Percentiles rank a stretch among this genome's conserved stretches.
Evolutionary conservation across 225 moss, liverwort and hornwort genomes (phyloP).

Genomic region (Lunularia cruciata): DNA sequence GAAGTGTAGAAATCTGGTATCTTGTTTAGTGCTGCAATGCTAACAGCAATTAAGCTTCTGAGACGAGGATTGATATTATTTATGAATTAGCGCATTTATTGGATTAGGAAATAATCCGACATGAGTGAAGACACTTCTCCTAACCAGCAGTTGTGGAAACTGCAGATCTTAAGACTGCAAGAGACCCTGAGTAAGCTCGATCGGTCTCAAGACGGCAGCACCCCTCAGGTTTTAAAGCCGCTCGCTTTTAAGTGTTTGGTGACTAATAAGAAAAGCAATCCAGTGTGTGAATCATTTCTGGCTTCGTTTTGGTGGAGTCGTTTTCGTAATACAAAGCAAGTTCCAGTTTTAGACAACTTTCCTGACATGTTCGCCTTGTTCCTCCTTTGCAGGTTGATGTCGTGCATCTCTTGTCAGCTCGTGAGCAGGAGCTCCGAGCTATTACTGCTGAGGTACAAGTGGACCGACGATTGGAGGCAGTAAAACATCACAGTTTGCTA

Average conservation of each 20-base stretch:
- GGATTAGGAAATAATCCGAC: too few species aligned
- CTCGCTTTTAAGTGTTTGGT: neutral
- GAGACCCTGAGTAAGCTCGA: slow-evolving; percentile 47
- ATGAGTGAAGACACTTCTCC: too few species aligned
- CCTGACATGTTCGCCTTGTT: slow-evolving; percentile 2
- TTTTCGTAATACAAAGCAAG: too few species aligned
- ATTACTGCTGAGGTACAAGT: slow-evolving; percentile 73
- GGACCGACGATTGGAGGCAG: too few species aligned
- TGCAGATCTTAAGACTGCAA: slow-evolving; percentile 47
- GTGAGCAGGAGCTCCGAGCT: slow-evolving; percentile 96
- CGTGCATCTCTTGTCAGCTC: slow-evolving; percentile 79
- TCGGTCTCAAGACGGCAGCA: slow-evolving; percentile 34
- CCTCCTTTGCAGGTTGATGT: slow-evolving; percentile 88
- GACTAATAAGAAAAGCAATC: neutral
- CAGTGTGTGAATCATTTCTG: neutral
- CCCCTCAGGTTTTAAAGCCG: slow-evolving; percentile 37
- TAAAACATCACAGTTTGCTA: too few species aligned
- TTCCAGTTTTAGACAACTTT: too few species aligned
- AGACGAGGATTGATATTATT: too few species aligned
- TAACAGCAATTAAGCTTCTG: too few species aligned
- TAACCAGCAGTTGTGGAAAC: too few species aligned
- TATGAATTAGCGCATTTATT: too few species aligned
- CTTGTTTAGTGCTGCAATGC: too few species aligned
- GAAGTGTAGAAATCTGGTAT: too few species aligned
- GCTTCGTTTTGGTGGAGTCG: neutral